Evolutionary conservation across 2,329 filamentous ascomycete genomes (phyloP), one percentile per base, ranked within the genome.

Genomic region (Didymellaceae sp.): DNA sequence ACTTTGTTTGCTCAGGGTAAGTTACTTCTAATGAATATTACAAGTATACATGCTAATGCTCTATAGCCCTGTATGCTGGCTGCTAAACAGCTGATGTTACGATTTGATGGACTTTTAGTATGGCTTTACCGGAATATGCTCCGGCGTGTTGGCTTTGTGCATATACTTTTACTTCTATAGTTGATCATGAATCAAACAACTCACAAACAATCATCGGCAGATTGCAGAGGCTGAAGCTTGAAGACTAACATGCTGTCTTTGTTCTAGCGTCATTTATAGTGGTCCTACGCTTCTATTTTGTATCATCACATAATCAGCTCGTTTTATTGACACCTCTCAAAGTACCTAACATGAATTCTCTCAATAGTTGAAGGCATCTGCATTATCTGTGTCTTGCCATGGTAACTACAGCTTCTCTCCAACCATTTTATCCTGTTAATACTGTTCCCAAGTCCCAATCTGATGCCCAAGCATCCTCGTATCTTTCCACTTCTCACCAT

Each of bases 401-500:
- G n/a, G n/a, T n/a, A n/a, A n/a, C n/a, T n/a, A n/a, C n/a, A n/a
- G n/a, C n/a, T n/a, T n/a, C n/a, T n/a, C n/a, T n/a, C n/a, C n/a
- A n/a, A n/a, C n/a, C n/a, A n/a, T n/a, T n/a, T n/a, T n/a, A n/a
- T n/a, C n/a, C n/a, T n/a, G n/a, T 47, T 30, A 63, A 34, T 58
- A 65, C 31, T 61, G 59, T 25, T 65, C 62, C 58, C 59, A 63
- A 14, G 33, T 54, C 34, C 67, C 64, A 54, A 68, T 61, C 45
- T 71, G 59, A 55, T 66, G 56, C 21, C 63, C 66, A 26, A 63
- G 33, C 28, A 73, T 46, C 25, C 68, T 61, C 3, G 63, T 63
- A 46, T 69, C 66, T 10, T 63, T 69, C 63, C 69, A 74, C 58
- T 74, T 68, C 13, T 67, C 70, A 0, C 87, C 86, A 67, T 88